Evolutionary conservation across 2,329 filamentous ascomycete genomes (phyloP).

Genomic region (Coniochaeta sp.): DNA sequence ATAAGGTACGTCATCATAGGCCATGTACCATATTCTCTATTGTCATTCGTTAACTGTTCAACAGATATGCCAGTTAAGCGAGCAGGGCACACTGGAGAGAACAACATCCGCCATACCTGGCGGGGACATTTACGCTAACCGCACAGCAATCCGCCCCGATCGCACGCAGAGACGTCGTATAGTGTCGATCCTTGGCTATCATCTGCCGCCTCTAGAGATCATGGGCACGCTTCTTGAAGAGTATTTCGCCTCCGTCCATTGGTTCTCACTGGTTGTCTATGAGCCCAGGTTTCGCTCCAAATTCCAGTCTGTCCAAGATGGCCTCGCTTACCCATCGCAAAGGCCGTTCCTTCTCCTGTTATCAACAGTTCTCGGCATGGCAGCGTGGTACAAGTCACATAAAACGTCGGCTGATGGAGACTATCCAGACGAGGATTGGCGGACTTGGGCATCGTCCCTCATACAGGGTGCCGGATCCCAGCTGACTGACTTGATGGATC

Average conservation of each 20-base stretch:
- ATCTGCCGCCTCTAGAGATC: background rate
- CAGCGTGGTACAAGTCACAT: background rate
- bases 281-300: background rate
- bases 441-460: background rate
- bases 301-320: background rate
- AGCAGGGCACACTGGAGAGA: background rate
- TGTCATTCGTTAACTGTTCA: background rate
- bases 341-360: background rate
- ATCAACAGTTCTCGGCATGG: background rate
- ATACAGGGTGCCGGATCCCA: background rate
- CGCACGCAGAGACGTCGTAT: background rate
- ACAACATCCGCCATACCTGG: background rate
- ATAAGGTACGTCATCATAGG: background rate
- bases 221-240: background rate
- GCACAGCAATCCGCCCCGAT: background rate
- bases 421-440: background rate
- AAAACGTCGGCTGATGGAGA: background rate
- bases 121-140: background rate
- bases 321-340: background rate
- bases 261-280: background rate
- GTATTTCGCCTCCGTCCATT: background rate
- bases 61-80: background rate
- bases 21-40: background rate
- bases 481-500: background rate
- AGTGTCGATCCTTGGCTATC: background rate